A percentile compares a stretch with the other conserved stretches of the same genome.
These are phyloP conservation scores for Amanita subjunquillea DNA, from an alignment of 768 basidiomycete species.

Conservation along the genomic window DNA sequence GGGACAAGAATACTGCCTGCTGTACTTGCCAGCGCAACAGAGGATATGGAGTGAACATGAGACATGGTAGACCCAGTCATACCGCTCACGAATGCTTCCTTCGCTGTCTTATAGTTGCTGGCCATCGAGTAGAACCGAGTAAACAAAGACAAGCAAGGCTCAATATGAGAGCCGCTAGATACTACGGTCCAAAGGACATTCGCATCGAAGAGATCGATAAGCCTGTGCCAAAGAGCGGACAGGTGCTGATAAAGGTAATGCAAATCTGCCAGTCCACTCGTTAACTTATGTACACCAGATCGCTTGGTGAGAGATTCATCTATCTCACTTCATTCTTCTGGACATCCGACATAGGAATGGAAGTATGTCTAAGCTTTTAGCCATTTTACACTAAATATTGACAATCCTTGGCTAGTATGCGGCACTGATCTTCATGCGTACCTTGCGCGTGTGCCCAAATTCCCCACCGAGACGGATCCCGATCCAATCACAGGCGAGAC, in stretches of 20 bases:
- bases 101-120: slow-evolving; percentile 48
- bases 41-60: slow-evolving; percentile 52
- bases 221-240: slow-evolving; percentile 21
- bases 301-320: slow-evolving; percentile 16
- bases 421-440: slow-evolving; percentile 40
- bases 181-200: slow-evolving; percentile 32
- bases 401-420: slow-evolving; percentile 20
- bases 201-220: slow-evolving; percentile 32
- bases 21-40: slow-evolving; percentile 40
- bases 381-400: not conserved
- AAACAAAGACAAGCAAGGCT: not conserved
- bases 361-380: slow-evolving; percentile 14
- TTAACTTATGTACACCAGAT: slow-evolving; percentile 10
- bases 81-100: slow-evolving; percentile 67
- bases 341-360: slow-evolving; percentile 16
- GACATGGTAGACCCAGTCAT: slow-evolving; percentile 52
- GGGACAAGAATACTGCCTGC: not conserved
- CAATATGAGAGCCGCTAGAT: slow-evolving; percentile 35
- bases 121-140: not conserved
- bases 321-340: not conserved
- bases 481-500: slow-evolving; percentile 27
- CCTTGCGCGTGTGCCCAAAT: slow-evolving; percentile 15
- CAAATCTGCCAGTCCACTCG: not conserved
- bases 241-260: slow-evolving; percentile 34
- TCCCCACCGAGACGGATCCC: slow-evolving; percentile 20